phyloP scores from a whole-genome alignment of 192 early-diverging fungal genomes.

The Cetraspora pellucida region DNA sequence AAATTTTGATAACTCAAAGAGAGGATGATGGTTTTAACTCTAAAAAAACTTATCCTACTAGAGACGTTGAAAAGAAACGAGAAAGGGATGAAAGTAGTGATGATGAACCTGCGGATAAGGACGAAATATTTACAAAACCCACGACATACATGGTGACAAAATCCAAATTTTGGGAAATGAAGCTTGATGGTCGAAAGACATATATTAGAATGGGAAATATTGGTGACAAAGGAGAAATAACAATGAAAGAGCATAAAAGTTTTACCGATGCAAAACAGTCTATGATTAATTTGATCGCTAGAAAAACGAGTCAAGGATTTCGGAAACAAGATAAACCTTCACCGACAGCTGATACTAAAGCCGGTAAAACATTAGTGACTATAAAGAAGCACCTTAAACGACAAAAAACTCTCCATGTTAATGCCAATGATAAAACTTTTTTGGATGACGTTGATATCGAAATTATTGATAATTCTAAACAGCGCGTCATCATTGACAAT shows the following conservation, averaged over 20 bases:
- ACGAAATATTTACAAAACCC: not conserved
- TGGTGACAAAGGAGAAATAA: not conserved
- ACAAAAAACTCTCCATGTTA: no score
- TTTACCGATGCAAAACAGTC: not conserved
- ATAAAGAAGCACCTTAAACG: no score
- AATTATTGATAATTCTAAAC: no score
- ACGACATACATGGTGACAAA: not conserved
- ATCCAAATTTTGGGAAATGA: not conserved
- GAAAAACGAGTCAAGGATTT: not conserved
- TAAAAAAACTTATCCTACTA: not conserved
- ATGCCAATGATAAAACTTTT: no score
- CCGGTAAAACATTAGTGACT: no score
- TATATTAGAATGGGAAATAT: not conserved
- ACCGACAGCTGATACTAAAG: not conserved
- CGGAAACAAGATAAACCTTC: not conserved
- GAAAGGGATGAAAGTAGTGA: not conserved
- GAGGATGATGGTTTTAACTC: not conserved
- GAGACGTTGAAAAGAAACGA: not conserved
- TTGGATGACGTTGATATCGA: no score
- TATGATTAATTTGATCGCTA: not conserved
- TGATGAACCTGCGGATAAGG: not conserved
- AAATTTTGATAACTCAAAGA: not conserved
- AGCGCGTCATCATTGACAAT: no score
- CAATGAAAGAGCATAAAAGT: conserved; percentile 2
- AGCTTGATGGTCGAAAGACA: not conserved